Conservation (phyloP, 306 rosid genomes). For the Cicer chorassanicum region DNA sequence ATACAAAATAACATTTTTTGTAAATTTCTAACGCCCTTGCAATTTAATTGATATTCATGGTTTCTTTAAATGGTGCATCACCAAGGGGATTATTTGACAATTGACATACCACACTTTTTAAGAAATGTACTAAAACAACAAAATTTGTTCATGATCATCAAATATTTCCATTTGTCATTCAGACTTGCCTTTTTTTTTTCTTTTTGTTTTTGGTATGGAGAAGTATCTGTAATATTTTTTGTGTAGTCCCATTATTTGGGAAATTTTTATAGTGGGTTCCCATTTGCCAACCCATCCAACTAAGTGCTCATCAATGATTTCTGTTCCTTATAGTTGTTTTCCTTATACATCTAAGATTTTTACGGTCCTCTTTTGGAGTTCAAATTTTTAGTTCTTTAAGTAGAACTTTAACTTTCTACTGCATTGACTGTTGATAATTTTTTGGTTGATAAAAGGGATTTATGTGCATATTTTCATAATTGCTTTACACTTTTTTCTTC, state of each 20-base stretch:
- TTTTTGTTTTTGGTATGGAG: no score
- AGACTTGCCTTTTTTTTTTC: background rate
- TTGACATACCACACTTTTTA: background rate
- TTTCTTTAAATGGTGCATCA: conserved; percentile 29
- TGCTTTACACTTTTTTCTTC: conserved; percentile 19
- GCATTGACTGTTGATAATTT: conserved; percentile 15
- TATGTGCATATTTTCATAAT: conserved; percentile 8
- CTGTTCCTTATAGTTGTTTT: conserved; percentile 17
- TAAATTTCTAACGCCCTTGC: background rate
- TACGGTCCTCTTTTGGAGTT: conserved; percentile 6
- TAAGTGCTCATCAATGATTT: background rate
- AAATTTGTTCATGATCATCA: background rate
- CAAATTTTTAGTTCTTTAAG: conserved; percentile 14
- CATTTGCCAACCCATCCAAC: conserved; percentile 22
- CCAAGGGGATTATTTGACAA: conserved; percentile 32
- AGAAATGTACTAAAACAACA: conserved; percentile 7
- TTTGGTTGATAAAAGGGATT: conserved; percentile 27
- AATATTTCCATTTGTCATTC: background rate
- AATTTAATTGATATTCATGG: conserved; percentile 27
- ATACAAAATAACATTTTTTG: background rate
- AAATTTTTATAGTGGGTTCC: conserved; percentile 23
- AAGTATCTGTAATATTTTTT: background rate
- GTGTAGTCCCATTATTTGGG: background rate
- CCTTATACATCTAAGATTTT: conserved; percentile 5
- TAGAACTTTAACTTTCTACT: conserved; percentile 6